These are phyloP conservation scores for Rhizopogon roseolus DNA, from an alignment of 768 basidiomycete genomes.

Conservation along the genomic window DNA sequence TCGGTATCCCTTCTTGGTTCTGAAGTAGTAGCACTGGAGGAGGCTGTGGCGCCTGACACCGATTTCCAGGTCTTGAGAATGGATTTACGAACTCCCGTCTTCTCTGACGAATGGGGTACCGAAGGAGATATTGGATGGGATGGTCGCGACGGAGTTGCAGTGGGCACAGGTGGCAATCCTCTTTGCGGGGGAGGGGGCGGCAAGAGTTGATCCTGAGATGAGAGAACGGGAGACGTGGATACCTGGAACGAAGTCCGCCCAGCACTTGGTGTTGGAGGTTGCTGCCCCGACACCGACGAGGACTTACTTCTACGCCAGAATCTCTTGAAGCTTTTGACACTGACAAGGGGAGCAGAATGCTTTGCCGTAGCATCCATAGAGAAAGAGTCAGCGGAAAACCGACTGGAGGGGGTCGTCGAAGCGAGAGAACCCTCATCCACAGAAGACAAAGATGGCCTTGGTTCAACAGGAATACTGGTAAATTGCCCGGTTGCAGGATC, in stretches of 20 bases:
- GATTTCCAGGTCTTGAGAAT: constrained; percentile 67
- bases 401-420: constrained; percentile 40
- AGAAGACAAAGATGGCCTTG: constrained; percentile 21
- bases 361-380: constrained; percentile 28
- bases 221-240: constrained; percentile 23
- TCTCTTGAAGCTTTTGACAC: constrained; percentile 68
- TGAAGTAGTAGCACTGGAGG: constrained; percentile 26
- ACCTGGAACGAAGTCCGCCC: constrained; percentile 32
- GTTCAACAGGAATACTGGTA: constrained; percentile 13
- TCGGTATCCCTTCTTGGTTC: constrained; percentile 37
- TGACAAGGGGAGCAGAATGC: constrained; percentile 49
- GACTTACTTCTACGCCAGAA: constrained; percentile 73
- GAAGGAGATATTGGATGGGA: constrained; percentile 6
- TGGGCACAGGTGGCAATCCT: constrained; percentile 16
- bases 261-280: constrained; percentile 31
- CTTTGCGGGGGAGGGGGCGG: constrained; percentile 22
- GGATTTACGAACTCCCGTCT: constrained; percentile 54
- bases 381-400: constrained; percentile 74
- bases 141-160: constrained; percentile 22
- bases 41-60: constrained; percentile 28
- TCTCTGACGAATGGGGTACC: constrained; percentile 38
- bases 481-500: constrained; percentile 27
- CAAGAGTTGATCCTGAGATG: constrained; percentile 25
- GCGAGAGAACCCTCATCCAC: constrained; percentile 16
- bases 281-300: constrained; percentile 30